Conservation (phyloP, 345 rosid genomes). For the Hypericum perforatum region DNA sequence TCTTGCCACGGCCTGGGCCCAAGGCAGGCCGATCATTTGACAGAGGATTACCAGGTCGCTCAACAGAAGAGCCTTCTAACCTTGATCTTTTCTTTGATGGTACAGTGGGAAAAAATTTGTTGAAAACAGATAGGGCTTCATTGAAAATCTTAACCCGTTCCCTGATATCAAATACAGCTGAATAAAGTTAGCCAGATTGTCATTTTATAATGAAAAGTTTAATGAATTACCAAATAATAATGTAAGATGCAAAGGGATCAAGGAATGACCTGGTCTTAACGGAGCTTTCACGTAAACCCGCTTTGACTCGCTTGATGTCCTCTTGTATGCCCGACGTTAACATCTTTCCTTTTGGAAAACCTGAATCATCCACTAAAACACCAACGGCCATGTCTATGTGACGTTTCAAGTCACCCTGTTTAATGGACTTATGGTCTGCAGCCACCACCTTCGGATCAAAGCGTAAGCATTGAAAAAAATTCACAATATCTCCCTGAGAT, state of each 20-base stretch:
- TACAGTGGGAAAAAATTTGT: conserved; percentile 60
- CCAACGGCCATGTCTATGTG: conserved; percentile 66
- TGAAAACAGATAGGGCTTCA: conserved; percentile 75
- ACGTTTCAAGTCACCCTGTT: conserved; percentile 63
- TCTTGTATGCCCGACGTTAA: conserved; percentile 45
- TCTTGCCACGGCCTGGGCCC: conserved; percentile 54
- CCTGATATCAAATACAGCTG: conserved; percentile 41
- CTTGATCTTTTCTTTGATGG: conserved; percentile 86
- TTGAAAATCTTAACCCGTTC: conserved; percentile 58
- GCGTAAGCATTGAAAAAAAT: conserved; percentile 61
- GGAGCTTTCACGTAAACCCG: conserved; percentile 52
- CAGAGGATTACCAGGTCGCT: conserved; percentile 37
- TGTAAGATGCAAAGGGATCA: conserved; percentile 15
- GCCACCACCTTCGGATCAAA: conserved; percentile 71
- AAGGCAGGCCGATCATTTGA: conserved; percentile 50
- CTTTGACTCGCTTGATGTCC: conserved; percentile 64
- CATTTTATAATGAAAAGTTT: neutral
- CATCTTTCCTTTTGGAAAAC: conserved; percentile 50
- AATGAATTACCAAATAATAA: conserved; percentile 21
- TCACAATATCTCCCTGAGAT: conserved; percentile 58
- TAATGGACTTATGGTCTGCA: conserved; percentile 64
- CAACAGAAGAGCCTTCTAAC: conserved; percentile 53
- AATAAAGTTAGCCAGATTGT: conserved; percentile 10
- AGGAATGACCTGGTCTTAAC: conserved; percentile 75
- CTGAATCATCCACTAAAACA: conserved; percentile 58